Base-by-base conservation (phyloP, 371 early-diverging fungal species). In the Lichtheimia hyalospora region DNA sequence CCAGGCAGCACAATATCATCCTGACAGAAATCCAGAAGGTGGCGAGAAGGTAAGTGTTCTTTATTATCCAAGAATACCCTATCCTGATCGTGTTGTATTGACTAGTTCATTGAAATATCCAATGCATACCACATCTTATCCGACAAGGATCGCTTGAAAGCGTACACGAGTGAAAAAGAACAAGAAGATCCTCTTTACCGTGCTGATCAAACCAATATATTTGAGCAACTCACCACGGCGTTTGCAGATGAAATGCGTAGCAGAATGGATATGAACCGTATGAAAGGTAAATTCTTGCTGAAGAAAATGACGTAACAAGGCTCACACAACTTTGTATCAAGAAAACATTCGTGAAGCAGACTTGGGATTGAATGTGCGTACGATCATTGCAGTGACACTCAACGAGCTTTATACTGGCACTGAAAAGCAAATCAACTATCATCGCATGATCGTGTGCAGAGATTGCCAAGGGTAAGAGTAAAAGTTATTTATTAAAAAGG, bases 91-190 rank as follows among this genome's bases (percentile, higher is more conserved):
- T n/a, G n/a, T n/a, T n/a, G n/a, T n/a, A n/a, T n/a, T n/a, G n/a
- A n/a, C n/a, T 62, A 92, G 80, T 98, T 97, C 75, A 95, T 96
- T 65, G 90, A 93, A 69, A 80, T 98, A 55, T 87, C 84, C 23
- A 91, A 92, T 66, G 99, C 99, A 3, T 99, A 97, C 79, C 94
- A 95, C 57, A 85, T 96, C 24, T 82, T 99, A 16, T 90, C 93
- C 13, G 95, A 97, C 74, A 81, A 89, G 0, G 86, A 96, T 57
- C 87, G 90, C 66, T 34, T 34, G 34, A 84, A 96, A 55, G 87
- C 87, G 24, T 75, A 85, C 50, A 98, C 89, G 52, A 93, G 95
- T 69, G 86, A 82, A 25, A 92, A 86, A 58, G 96, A 96, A n/a
- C n/a, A n/a, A 39, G 94, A 94, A 63, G 94, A 92, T 46, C 93